phyloP scores from a whole-genome alignment of 352 stramenopile species.

The Pythium utonaiense region DNA sequence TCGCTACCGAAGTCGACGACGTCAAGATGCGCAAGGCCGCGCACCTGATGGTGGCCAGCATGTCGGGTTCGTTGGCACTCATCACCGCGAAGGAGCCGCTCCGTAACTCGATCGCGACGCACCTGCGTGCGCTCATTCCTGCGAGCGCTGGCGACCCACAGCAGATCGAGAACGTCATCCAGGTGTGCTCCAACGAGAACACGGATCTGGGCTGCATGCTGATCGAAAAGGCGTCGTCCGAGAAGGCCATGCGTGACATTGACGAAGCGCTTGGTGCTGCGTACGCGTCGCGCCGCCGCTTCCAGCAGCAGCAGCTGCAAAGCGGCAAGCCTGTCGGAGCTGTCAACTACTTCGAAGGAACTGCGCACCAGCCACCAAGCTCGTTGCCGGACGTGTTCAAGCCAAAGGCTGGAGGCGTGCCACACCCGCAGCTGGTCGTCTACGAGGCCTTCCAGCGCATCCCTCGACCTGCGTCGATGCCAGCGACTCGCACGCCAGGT shows the following conservation, averaged over 20 bases:
- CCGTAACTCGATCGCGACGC: constrained; percentile 95
- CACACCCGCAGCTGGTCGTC: constrained; percentile 92
- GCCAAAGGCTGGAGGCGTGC: constrained; percentile 91
- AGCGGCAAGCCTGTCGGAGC: constrained; percentile 71
- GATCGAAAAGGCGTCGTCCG: constrained; percentile 99
- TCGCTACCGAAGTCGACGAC: constrained; percentile 95
- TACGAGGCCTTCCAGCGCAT: constrained; percentile 98
- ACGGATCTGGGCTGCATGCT: constrained; percentile 98
- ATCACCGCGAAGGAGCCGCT: constrained; percentile 98
- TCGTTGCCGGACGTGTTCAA: constrained; percentile 93
- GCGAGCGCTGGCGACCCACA: constrained; percentile 81
- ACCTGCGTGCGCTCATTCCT: constrained; percentile 92
- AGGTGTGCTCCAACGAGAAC: constrained; percentile 97
- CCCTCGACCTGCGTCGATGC: constrained; percentile 88
- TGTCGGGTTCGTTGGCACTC: constrained; percentile 96
- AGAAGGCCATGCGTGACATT: constrained; percentile 98
- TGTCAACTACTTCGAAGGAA: constrained; percentile 79
- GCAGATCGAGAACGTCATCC: constrained; percentile 96
- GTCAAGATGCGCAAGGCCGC: constrained; percentile 97
- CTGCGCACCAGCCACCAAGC: constrained; percentile 55
- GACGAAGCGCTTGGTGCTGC: constrained; percentile 91
- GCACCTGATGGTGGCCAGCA: constrained; percentile 97
- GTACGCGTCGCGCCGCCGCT: constrained; percentile 81
- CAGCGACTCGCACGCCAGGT: constrained; percentile 51
- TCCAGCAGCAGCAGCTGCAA: constrained; percentile 82